Evolutionary conservation across 1,284 basidiomycete genomes (phyloP), one percentile per base, ranked within the genome.

Genomic region (Irpex sp.): DNA sequence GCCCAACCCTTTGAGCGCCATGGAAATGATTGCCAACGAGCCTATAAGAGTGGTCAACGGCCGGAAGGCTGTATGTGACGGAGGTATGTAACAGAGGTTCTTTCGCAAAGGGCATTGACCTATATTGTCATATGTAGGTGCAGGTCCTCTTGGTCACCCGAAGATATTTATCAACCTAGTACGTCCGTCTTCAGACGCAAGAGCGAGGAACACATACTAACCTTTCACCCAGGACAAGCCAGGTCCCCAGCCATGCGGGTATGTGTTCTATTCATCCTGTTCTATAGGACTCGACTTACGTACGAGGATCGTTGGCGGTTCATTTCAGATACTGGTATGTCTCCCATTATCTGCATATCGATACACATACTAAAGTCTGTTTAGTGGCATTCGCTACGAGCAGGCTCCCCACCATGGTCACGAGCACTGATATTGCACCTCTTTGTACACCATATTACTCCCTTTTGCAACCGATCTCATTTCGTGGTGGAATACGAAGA

Each of bases 151-250:
- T 38, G 97, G 97, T 56, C 97, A 99, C 76, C 97, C 97, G 13
- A 96, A 94, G 82, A 89, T 98, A 68, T 98, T 87, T 75, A 97
- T 98, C 78, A 98, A 98, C 82, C 77, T 98, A 74, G 96, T 93
- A 69, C 63, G 88, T 74, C 17, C 15, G 2, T 4, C 49, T 68
- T n/a, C 21, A 9, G 4, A 4, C 56, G 57, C 61, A 36, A 15
- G 9, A 34, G 54, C 61, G 34, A 60, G 36, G 37, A 8, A 38
- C 31, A 57, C 2, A 52, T 37, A 2, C 56, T 51, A 21, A 31
- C 52, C 37, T 19, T n/a, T 4, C 34, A 5, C 55, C 54, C 68
- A 93, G 87, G 91, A 94, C 79, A 85, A 91, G 73, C 85, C 88
- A 63, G 88, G 90, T 59, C 81, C 88, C 74, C 85, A 85, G 73